A percentile compares a stretch with the other conserved stretches of the same genome.
Conservation (phyloP, 1,284 basidiomycete genomes). For the Trametes versicolor region DNA sequence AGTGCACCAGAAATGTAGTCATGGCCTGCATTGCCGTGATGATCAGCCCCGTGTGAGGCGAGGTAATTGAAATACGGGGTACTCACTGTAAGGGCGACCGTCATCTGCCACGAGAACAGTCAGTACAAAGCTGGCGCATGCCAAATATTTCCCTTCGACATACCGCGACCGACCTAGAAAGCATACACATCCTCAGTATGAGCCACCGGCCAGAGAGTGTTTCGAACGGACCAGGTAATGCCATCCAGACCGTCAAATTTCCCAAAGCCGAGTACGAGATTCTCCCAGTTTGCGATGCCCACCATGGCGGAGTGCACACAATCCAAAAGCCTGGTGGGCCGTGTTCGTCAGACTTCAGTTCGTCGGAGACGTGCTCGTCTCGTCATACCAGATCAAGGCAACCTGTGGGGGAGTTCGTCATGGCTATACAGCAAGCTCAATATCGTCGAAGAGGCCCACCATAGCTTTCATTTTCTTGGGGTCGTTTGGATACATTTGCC, state of each 20-base stretch:
- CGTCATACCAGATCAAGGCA: constrained; percentile 15
- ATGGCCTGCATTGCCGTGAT: constrained; percentile 1
- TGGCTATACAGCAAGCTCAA: too few relatives aligned
- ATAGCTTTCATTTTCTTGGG: constrained; percentile 15
- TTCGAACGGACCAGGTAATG: constrained; percentile 20
- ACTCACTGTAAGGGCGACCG: constrained; percentile 28
- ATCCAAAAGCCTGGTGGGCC: constrained; percentile 14
- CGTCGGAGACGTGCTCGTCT: neutral
- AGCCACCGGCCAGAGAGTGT: too few relatives aligned
- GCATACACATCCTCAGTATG: neutral
- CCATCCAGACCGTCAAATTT: constrained; percentile 14
- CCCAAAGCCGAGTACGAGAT: constrained; percentile 23
- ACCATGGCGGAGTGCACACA: constrained; percentile 26
- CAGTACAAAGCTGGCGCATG: neutral
- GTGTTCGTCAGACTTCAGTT: neutral
- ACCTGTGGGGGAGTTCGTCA: neutral
- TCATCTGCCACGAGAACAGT: constrained; percentile 3
- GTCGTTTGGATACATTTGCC: constrained; percentile 13
- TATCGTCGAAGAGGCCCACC: constrained; percentile 1
- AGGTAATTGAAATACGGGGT: neutral
- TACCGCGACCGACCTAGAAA: constrained; percentile 2
- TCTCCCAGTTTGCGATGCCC: constrained; percentile 27
- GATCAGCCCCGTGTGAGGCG: neutral
- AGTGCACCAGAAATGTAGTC: constrained; percentile 29
- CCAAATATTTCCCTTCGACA: neutral